phyloP scores from a whole-genome alignment of 139 green algal species.

The Asterochloris sp. region DNA sequence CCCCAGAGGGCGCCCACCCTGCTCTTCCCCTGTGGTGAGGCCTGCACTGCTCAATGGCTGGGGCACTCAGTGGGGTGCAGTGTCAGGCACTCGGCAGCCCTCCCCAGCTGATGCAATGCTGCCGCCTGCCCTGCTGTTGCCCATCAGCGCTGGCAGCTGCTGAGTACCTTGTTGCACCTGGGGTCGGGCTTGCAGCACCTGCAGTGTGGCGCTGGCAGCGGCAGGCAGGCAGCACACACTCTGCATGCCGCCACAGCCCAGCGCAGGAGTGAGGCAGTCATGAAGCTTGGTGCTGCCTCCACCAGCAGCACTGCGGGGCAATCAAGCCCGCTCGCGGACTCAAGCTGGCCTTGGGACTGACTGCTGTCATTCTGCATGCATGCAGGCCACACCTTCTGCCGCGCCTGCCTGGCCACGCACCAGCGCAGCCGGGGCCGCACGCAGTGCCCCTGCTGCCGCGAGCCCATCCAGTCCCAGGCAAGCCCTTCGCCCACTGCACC shows the following conservation, averaged over 20 bases:
- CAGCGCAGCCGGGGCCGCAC: neutral
- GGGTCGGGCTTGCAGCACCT: neutral
- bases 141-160: neutral
- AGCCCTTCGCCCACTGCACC: too few relatives aligned
- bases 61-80: too few relatives aligned
- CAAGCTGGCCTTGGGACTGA: neutral
- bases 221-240: too few relatives aligned
- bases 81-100: too few relatives aligned
- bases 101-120: neutral
- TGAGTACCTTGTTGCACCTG: neutral
- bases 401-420: neutral
- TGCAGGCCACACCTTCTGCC: conserved; percentile 17
- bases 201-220: too few relatives aligned
- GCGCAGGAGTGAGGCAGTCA: neutral
- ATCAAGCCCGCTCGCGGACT: neutral
- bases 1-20: conserved; percentile 8
- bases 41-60: too few relatives aligned
- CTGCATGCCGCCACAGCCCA: neutral
- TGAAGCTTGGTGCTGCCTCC: neutral
- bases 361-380: neutral
- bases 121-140: neutral
- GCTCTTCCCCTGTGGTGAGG: conserved; percentile 9
- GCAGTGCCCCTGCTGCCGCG: conserved; percentile 5
- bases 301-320: too few relatives aligned
- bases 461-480: conserved; percentile 12